Evolutionary conservation across 345 rosid genomes (phyloP).

Genomic region (Gossypium australe): DNA sequence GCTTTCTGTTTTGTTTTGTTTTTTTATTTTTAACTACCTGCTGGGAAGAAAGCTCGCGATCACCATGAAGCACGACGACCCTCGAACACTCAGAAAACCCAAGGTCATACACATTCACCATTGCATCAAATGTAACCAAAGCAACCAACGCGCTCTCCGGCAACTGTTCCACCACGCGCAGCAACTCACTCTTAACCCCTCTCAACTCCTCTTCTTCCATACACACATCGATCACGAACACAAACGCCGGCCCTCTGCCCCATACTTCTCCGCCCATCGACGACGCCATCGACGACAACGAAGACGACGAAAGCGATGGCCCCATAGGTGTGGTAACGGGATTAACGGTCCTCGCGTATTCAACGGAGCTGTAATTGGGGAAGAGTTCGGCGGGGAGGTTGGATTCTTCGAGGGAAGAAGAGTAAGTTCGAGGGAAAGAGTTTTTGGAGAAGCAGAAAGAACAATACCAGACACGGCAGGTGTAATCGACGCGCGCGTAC

Average conservation of each 20-base stretch:
- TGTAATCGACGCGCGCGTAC: conserved; percentile 85
- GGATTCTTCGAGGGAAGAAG: conserved; percentile 61
- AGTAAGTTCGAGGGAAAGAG: conserved; percentile 68
- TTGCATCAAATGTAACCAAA: conserved; percentile 68
- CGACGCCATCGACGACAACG: conserved; percentile 45
- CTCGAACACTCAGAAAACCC: conserved; percentile 68
- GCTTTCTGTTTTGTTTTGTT: not conserved
- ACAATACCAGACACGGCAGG: conserved; percentile 80
- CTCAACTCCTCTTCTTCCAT: conserved; percentile 61
- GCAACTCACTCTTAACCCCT: conserved; percentile 64
- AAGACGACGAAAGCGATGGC: conserved; percentile 21
- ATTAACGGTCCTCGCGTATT: conserved; percentile 34
- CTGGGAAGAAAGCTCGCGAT: conserved; percentile 59
- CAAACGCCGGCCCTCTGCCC: conserved; percentile 69
- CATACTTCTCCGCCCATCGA: conserved; percentile 15
- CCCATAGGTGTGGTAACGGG: conserved; percentile 7
- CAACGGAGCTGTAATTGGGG: conserved; percentile 85
- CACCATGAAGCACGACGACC: conserved; percentile 73
- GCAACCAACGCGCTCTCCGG: conserved; percentile 73
- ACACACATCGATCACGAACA: conserved; percentile 77
- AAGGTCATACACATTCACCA: conserved; percentile 83
- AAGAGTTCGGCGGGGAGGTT: conserved; percentile 96
- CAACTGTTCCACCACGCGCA: conserved; percentile 71
- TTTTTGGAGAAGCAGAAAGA: conserved; percentile 68
- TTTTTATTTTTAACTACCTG: conserved; percentile 41